Base-by-base conservation (phyloP, 1,284 basidiomycete genomes). In the Boletus hoseneyae region DNA sequence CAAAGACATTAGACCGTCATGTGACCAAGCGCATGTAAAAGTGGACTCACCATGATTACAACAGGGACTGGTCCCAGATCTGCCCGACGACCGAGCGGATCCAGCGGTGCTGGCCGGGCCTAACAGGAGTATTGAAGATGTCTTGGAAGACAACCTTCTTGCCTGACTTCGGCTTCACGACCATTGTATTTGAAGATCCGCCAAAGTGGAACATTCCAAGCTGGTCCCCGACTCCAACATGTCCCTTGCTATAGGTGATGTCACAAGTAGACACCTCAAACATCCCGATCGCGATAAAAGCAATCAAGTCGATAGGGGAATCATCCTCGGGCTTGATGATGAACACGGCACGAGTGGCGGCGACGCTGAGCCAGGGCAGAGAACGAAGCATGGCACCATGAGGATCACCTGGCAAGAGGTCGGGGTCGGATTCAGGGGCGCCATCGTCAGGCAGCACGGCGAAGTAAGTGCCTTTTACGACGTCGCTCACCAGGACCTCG, bases 221-320 rank as follows among this genome's bases (percentile, higher is more conserved):
- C 55, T 76, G 48, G 16, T 75, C 70, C 7, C 77, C 78, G 55
- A 43, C 42, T 2, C 15, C 13, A n/a, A 13, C 13, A n/a, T n/a
- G n/a, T 18, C 11, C 16, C 15, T 16, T 34, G 6, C 15, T 10
- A 13, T 36, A 19, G 35, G 43, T 36, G 18, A 37, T 29, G 2
- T 45, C 35, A 27, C 33, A 15, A 78, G 76, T 77, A 6, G 79
- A 79, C 1, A 81, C 76, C 59, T 82, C 80, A 1, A 67, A 69
- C 79, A 83, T 80, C 0, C 80, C 80, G 19, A 82, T 70, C 0
- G 61, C 74, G n/a, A 81, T 65, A 57, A 82, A 77, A 36, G 70
- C 72, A 61, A 79, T 68, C 51, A 76, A 19, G 0, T 48, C 21
- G 12, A 52, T 29, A 6, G 29, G 34, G 12, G 30, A 33, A 7